Percentiles rank a stretch among this genome's conserved stretches.
These are phyloP conservation scores for Mycena latifolia DNA, from an alignment of 768 basidiomycete species.

Conservation along the genomic window DNA sequence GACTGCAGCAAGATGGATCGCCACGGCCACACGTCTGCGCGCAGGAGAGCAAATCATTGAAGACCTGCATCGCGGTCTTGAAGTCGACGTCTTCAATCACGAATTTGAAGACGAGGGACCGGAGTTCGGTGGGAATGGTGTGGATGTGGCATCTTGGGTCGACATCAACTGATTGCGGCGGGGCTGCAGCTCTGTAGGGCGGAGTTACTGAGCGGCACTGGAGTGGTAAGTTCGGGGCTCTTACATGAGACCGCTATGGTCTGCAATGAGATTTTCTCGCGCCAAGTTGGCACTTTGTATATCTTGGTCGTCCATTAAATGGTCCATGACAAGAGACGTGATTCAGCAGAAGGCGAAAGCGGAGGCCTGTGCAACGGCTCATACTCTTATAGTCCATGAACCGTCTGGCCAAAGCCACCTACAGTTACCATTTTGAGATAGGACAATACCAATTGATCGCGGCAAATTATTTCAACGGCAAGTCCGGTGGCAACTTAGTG, in stretches of 20 bases:
- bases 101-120: neutral
- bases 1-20: neutral
- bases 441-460: neutral
- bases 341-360: no score
- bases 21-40: neutral
- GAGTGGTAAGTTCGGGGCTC: neutral
- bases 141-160: neutral
- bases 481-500: no score
- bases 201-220: neutral
- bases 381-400: neutral
- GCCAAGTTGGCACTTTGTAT: no score
- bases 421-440: neutral
- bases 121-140: neutral
- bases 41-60: neutral
- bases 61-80: neutral
- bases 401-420: neutral
- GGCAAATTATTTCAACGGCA: neutral
- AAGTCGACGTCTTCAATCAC: neutral
- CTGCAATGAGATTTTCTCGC: no score
- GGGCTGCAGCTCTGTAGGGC: neutral
- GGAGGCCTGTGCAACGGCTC: neutral
- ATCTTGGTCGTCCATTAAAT: no score
- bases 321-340: no score
- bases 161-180: neutral
- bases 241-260: no score